Evolutionary conservation across 2,329 filamentous ascomycete genomes (phyloP).

Genomic region (Colletotrichum sublineola): DNA sequence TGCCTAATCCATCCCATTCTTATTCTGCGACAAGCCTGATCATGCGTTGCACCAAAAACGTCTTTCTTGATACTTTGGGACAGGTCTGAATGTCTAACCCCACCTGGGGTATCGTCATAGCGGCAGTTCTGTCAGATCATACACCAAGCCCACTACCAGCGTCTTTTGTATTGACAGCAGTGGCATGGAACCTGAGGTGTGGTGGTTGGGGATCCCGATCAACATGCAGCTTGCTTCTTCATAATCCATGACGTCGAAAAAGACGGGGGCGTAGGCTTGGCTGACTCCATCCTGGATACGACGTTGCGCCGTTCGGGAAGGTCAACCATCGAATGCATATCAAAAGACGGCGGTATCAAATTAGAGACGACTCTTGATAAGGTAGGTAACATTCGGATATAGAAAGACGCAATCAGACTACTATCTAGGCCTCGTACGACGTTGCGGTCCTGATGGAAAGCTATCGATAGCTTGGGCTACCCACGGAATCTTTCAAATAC

Average conservation of each 20-base stretch:
- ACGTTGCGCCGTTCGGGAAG: conserved; percentile 32
- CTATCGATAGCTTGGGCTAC: background rate
- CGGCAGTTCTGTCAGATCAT: background rate
- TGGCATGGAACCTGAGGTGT: too few relatives aligned
- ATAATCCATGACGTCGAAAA: conserved; percentile 20
- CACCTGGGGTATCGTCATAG: background rate
- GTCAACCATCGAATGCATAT: conserved; percentile 3
- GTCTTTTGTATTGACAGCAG: too few relatives aligned
- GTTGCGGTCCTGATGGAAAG: background rate
- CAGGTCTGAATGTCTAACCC: background rate
- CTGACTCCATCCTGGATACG: conserved; percentile 8
- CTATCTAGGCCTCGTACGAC: conserved; percentile 10
- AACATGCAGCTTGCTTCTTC: background rate
- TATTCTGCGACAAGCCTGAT: background rate
- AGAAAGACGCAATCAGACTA: conserved; percentile 11
- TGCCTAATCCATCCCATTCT: background rate
- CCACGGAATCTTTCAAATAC: conserved; percentile 16
- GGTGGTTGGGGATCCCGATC: background rate
- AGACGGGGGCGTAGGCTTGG: conserved; percentile 19
- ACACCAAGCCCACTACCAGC: background rate
- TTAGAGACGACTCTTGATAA: conserved; percentile 6
- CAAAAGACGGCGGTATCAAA: conserved; percentile 2
- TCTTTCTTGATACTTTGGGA: background rate
- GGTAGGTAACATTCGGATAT: conserved; percentile 28
- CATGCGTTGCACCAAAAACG: background rate